Base-by-base conservation (phyloP, 202 grass and related monocot genomes). In the Panicum hallii region DNA sequence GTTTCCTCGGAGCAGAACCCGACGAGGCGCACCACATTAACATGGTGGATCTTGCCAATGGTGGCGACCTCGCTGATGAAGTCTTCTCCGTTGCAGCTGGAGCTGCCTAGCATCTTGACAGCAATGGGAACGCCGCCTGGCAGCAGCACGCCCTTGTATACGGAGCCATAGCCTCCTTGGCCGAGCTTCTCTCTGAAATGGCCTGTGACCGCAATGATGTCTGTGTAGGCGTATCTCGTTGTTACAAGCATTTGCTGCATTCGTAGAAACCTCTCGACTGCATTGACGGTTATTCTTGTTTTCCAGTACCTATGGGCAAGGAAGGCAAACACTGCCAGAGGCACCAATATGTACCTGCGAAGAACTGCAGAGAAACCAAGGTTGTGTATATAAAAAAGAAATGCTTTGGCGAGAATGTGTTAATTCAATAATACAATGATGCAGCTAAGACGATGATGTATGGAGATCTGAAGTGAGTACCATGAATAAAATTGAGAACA, bases 121-220 rank as follows among this genome's bases (percentile, higher is more conserved):
- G 82, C 90, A 3, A 86, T 30, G 20, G 63, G 72, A 1, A n/a
- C 20, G 47, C 23, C 30, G 1, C 58, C 72, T 11, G 48, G 64
- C 0, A 77, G 60, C 26, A 81, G 28, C 10, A 60, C 43, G 2
- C 82, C 85, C 87, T 85, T 91, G 55, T 70, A 91, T 0, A 91
- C 89, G 0, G 79, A 72, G 7, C 86, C 86, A 19, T 74, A 87
- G 3, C 84, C 79, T 58, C 88, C 88, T 83, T 81, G 77, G 1
- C 89, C 87, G 9, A 89, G 82, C 83, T 81, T 92, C 3, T 81
- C 79, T 68, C 83, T 77, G 49, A 87, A 91, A 70, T 87, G 79
- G 40, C 77, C n/a, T 4, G 81, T 91, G 43, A 91, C 78, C 22
- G 82, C 86, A 55, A 55, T 64, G 28, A 91, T 63, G 2, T 88